Evolutionary conservation across 2,329 filamentous ascomycete genomes (phyloP), one percentile per base, ranked within the genome.

Genomic region (Mollisiaceae sp.): DNA sequence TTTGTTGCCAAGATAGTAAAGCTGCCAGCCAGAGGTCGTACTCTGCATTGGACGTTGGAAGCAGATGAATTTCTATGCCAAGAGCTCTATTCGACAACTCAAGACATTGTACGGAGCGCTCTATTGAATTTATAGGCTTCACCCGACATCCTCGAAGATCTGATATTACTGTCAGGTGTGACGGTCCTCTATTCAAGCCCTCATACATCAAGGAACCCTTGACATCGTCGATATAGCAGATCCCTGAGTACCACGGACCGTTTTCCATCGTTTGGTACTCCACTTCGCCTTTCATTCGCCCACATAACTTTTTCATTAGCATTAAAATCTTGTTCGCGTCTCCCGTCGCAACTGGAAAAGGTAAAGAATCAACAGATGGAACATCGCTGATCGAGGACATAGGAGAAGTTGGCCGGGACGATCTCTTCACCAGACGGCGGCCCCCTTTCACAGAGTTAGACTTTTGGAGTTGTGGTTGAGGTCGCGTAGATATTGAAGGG

Each of bases 11-110:
- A 75, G 90, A 92, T 38, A 94, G 82, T 54, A 95, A 78, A 8
- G 91, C 91, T 15, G 92, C 92, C 64, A 94, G 86, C 92, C 92
- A 95, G 24, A 89, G 82, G 71, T 94, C 91, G 69, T 90, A 86
- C 73, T 94, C 91, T 22, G 88, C 85, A 38, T 84, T 78, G 2
- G 84, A 83, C 9, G 86, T 77, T 15, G 92, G 90, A 41, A 89
- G 85, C 64, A 95, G 79, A 62, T 90, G 80, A 52, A 92, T 80
- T 69, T 91, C 85, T 27, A 87, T 77, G 8, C 83, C 83, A 32
- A 83, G 82, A 54, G 85, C 82, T 61, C 83, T 80, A 61, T 82
- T 83, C 54, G 81, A 77, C 12, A 90, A 75, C 71, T 89, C 85
- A 4, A 90, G 78, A 67, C 83, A 87, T 64, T 78, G 80, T 50